Percentiles rank a stretch among this genome's conserved stretches.
Evolutionary conservation across 139 green algal species (phyloP).

Genomic region (Deuterostichococcus epilithicus): DNA sequence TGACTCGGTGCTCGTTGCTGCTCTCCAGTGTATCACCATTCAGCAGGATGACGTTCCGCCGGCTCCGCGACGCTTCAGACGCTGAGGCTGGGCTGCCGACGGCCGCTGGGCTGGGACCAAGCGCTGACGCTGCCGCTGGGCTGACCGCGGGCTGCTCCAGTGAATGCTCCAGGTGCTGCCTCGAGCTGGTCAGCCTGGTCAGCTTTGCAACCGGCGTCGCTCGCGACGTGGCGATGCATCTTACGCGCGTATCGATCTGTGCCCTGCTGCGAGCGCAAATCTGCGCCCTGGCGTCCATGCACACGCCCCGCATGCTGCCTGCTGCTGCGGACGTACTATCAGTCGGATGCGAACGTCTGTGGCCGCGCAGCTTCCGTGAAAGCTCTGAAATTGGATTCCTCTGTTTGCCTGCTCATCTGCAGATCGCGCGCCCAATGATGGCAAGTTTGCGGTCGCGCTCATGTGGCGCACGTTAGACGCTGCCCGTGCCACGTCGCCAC

Average conservation of each 20-base stretch:
- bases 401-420: no score
- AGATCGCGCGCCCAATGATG: no score
- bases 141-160: neutral
- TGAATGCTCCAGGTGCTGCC: neutral
- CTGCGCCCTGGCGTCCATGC: neutral
- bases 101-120: neutral
- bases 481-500: no score
- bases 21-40: conserved; percentile 38
- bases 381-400: no score
- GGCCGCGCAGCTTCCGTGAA: no score
- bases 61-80: neutral
- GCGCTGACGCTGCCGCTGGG: neutral
- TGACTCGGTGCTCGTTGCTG: conserved; percentile 48
- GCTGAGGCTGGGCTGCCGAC: neutral
- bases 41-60: conserved; percentile 40
- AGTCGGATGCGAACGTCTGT: neutral
- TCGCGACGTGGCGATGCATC: neutral
- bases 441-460: no score
- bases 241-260: neutral
- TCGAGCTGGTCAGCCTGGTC: neutral
- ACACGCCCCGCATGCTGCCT: neutral
- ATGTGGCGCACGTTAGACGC: no score
- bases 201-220: neutral
- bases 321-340: neutral
- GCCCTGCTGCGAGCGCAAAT: neutral